phyloP scores from a whole-genome alignment of 805 yeast species.

The Candida lessepsii region DNA sequence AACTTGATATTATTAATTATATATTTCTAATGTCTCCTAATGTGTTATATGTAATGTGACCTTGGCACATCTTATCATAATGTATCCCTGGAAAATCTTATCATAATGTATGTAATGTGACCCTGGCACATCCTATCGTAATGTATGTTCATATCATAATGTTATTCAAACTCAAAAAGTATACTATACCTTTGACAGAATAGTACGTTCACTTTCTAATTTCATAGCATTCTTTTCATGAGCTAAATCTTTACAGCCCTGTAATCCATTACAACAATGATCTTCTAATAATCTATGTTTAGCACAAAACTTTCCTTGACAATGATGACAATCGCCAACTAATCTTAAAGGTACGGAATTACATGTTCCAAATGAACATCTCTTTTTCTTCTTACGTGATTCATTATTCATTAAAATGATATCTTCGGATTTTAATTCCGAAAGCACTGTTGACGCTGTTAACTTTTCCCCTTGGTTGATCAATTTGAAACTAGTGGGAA shows the following conservation, averaged over 20 bases:
- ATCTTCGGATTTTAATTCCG: constrained; percentile 13
- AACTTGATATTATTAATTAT: not conserved
- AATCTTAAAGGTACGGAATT: constrained; percentile 59
- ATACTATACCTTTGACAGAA: constrained; percentile 22
- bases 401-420: constrained; percentile 17
- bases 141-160: too few relatives aligned
- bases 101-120: too few relatives aligned
- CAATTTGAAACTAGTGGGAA: constrained; percentile 40
- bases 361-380: constrained; percentile 58
- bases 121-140: too few relatives aligned
- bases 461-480: constrained; percentile 40
- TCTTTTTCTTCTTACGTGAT: constrained; percentile 36
- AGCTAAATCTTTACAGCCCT: constrained; percentile 75
- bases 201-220: constrained; percentile 82
- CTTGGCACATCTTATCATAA: too few relatives aligned
- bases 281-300: constrained; percentile 84
- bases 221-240: constrained; percentile 84
- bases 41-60: too few relatives aligned
- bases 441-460: constrained; percentile 24
- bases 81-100: too few relatives aligned
- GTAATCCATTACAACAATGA: constrained; percentile 76
- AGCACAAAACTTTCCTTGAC: constrained; percentile 83
- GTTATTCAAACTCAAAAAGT: too few relatives aligned
- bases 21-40: constrained; percentile 3
- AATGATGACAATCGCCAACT: constrained; percentile 83